Evolutionary conservation across 192 early-diverging fungal genomes (phyloP).

Genomic region (Pilaira anomala): DNA sequence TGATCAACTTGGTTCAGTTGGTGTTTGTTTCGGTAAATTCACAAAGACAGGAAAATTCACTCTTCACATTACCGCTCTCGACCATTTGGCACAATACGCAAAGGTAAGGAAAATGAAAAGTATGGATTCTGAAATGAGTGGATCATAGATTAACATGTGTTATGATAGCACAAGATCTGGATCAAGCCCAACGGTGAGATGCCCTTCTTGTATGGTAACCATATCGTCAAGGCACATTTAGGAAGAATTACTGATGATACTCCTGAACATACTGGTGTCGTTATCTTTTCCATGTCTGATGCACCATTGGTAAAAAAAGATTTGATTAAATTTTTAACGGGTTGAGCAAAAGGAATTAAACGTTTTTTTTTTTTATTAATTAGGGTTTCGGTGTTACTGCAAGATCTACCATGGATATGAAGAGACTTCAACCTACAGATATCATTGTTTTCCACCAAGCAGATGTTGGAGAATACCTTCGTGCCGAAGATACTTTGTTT

Average conservation of each 20-base stretch:
- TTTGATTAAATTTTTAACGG: background rate
- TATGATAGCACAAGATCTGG: slow-evolving; percentile 91
- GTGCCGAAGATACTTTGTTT: slow-evolving; percentile 73
- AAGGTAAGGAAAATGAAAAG: slow-evolving; percentile 49
- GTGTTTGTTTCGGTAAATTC: slow-evolving; percentile 98
- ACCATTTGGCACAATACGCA: slow-evolving; percentile 92
- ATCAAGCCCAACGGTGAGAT: slow-evolving; percentile 99
- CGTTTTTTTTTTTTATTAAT: slow-evolving; percentile 1
- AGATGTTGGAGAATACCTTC: slow-evolving; percentile 96
- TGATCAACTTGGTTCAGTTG: slow-evolving; percentile 85
- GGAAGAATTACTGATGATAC: slow-evolving; percentile 97
- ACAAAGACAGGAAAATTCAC: slow-evolving; percentile 97
- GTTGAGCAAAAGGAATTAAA: background rate
- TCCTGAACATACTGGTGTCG: slow-evolving; percentile 95
- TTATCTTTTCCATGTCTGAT: slow-evolving; percentile 92
- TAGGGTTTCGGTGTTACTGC: slow-evolving; percentile 96
- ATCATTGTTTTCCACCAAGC: slow-evolving; percentile 96
- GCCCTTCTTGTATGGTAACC: slow-evolving; percentile 98
- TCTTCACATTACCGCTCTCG: slow-evolving; percentile 90
- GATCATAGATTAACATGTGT: background rate
- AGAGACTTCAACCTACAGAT: slow-evolving; percentile 92
- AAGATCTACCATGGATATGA: slow-evolving; percentile 83
- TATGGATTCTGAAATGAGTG: background rate
- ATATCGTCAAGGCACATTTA: slow-evolving; percentile 95
- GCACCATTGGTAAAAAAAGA: slow-evolving; percentile 63